Conservation (phyloP, 2,329 filamentous ascomycete species). For the Stemphylium vesicarium region DNA sequence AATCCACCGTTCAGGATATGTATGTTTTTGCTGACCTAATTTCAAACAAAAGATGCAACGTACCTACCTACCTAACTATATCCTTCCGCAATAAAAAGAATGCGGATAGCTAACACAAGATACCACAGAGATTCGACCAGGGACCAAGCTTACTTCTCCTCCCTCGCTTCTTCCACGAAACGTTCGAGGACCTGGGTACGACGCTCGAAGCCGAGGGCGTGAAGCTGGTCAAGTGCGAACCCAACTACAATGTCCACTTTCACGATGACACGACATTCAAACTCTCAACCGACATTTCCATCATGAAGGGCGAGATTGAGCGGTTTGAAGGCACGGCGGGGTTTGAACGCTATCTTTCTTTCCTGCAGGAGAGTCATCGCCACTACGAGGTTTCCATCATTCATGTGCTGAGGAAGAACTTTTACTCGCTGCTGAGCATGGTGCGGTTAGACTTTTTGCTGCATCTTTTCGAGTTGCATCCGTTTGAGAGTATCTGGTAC, state of each 20-base stretch:
- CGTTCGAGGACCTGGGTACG: conserved; percentile 72
- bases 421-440: conserved; percentile 65
- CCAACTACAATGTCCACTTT: conserved; percentile 79
- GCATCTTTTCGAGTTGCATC: conserved; percentile 68
- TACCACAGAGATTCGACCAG: conserved; percentile 70
- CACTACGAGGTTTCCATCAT: conserved; percentile 73
- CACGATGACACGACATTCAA: conserved; percentile 69
- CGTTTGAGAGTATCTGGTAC: conserved; percentile 73
- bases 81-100: no score
- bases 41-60: no score
- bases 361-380: conserved; percentile 69
- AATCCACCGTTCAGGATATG: conserved; percentile 65
- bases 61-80: no score
- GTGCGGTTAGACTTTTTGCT: conserved; percentile 63
- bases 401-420: conserved; percentile 72
- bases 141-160: conserved; percentile 76
- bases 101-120: neutral
- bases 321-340: conserved; percentile 75
- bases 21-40: conserved; percentile 26
- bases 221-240: conserved; percentile 72
- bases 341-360: conserved; percentile 71
- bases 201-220: conserved; percentile 70
- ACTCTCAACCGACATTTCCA: conserved; percentile 70
- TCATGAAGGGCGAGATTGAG: conserved; percentile 75
- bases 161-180: conserved; percentile 72